Evolutionary conservation across 306 rosid genomes (phyloP), one percentile per base, ranked within the genome.

Genomic region (Crotalaria pallida): DNA sequence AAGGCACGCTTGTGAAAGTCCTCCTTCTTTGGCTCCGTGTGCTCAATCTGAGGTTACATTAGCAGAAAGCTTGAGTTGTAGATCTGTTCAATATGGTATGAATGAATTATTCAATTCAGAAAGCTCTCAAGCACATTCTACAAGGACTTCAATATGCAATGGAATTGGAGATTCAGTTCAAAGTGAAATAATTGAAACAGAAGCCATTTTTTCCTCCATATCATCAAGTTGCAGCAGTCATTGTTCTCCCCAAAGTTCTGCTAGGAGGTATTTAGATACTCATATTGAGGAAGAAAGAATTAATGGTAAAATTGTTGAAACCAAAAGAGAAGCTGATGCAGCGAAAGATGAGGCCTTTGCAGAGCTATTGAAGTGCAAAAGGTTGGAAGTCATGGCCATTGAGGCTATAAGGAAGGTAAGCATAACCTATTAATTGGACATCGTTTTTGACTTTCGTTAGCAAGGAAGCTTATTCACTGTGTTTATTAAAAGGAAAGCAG

Each of bases 351-450:
- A 84, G 60, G 82, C 77, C 22, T 64, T 71, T 36, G 58, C 36
- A 5, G 87, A 77, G 82, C 67, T 77, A 18, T 48, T 50, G 13
- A 85, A 69, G 60, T 8, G 84, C 73, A 75, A 59, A 73, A 70
- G 69, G 69, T 67, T 86, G 80, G 96, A 86, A 81, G 50, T 62
- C 26, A 76, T 77, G 69, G 92, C 96, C 31, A 49, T 60, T 10
- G 86, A 82, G 45, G 80, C 86, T 69, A 76, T 88, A 24, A 71
- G 73, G 40, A 86, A 88, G 90, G 97, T 88, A 77, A 31, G 67
- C 29, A 57, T 71, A 48, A 44, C 18, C 4, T 73, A 41, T 12
- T 40, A 15, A 40, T 22, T 23, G 29, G 43, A 10, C 38, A 31
- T 26, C 57, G 44, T 24, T 26, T 58, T 48, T 34, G 71, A 12